Evolutionary conservation across 1,139 yeast species (phyloP).

Genomic region (Candida sanyaensis): DNA sequence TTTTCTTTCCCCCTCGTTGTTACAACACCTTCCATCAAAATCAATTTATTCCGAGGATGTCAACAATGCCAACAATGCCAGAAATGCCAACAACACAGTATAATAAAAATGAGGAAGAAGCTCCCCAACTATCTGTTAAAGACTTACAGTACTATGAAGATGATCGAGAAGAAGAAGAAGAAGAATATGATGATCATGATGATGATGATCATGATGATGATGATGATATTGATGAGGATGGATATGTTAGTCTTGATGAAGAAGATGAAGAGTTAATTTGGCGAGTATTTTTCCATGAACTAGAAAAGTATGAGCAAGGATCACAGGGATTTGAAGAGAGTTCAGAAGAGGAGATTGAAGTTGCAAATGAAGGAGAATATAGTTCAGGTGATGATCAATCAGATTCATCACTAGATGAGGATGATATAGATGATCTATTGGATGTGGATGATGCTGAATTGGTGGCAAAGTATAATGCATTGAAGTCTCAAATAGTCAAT

Average conservation of each 20-base stretch:
- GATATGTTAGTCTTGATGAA: constrained; percentile 45
- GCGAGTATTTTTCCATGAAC: constrained; percentile 41
- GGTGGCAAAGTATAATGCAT: constrained; percentile 30
- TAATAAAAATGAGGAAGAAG: too few relatives aligned
- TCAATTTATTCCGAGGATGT: too few relatives aligned
- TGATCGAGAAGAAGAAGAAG: neutral
- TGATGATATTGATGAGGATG: too few relatives aligned
- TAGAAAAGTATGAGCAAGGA: constrained; percentile 16
- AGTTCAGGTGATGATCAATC: constrained; percentile 9
- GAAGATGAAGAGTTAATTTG: constrained; percentile 51
- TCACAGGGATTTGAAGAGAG: constrained; percentile 26
- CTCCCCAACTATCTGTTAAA: too few relatives aligned
- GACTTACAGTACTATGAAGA: too few relatives aligned
- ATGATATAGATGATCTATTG: constrained; percentile 27
- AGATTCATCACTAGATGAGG: constrained; percentile 11
- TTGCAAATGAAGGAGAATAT: constrained; percentile 11
- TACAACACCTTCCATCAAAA: too few relatives aligned
- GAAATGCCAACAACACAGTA: too few relatives aligned
- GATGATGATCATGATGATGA: constrained; percentile 12
- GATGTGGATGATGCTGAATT: constrained; percentile 41
- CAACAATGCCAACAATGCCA: too few relatives aligned
- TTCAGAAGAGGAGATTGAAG: constrained; percentile 16
- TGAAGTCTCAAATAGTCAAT: constrained; percentile 26
- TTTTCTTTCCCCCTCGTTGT: too few relatives aligned
- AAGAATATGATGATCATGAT: constrained; percentile 2